Conservation (phyloP, 176 grass and related monocot species). For the Raddia guianensis region DNA sequence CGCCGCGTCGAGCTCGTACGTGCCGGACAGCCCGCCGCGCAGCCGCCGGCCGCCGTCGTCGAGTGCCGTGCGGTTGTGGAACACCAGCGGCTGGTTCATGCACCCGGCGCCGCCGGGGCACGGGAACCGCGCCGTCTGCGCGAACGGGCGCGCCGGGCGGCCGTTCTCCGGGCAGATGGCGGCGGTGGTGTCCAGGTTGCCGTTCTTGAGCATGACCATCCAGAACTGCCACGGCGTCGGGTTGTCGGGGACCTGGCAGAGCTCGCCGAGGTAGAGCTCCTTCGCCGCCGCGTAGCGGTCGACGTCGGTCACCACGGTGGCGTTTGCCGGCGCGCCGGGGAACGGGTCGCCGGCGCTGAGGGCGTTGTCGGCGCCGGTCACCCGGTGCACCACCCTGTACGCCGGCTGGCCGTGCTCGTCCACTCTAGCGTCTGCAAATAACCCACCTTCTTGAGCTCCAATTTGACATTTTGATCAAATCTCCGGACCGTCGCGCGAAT, state of each 20-base stretch:
- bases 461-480: neutral
- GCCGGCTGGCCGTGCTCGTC: slow-evolving; percentile 34
- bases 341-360: slow-evolving; percentile 58
- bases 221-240: slow-evolving; percentile 81
- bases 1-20: slow-evolving; percentile 65
- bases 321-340: neutral
- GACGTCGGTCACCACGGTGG: slow-evolving; percentile 35
- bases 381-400: slow-evolving; percentile 59
- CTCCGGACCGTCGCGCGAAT: neutral
- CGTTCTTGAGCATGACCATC: slow-evolving; percentile 99
- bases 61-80: slow-evolving; percentile 72
- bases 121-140: slow-evolving; percentile 64
- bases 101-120: slow-evolving; percentile 81
- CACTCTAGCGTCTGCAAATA: slow-evolving; percentile 21
- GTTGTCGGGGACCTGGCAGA: slow-evolving; percentile 61
- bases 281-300: slow-evolving; percentile 71
- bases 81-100: slow-evolving; percentile 95
- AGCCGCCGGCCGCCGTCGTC: slow-evolving; percentile 37
- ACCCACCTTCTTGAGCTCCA: neutral
- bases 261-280: slow-evolving; percentile 78
- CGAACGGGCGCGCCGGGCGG: slow-evolving; percentile 59
- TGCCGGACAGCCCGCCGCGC: slow-evolving; percentile 64
- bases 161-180: slow-evolving; percentile 73
- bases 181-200: slow-evolving; percentile 81
- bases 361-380: slow-evolving; percentile 65